Evolutionary conservation across 768 basidiomycete species (phyloP).

Genomic region (Pleurotus tuber-regium): DNA sequence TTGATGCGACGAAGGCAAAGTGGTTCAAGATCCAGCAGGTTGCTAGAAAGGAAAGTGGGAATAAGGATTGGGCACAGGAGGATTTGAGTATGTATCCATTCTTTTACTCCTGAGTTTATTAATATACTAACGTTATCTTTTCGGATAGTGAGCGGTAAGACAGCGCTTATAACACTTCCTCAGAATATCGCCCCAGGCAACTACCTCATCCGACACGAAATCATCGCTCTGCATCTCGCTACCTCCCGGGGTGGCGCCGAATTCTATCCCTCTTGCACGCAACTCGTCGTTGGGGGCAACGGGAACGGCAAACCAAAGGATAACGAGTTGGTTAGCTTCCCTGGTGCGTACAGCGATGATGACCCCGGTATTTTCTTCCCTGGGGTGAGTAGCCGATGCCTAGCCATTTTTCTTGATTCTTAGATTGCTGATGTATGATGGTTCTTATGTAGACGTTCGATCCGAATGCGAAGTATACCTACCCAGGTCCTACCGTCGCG

Average conservation of each 20-base stretch:
- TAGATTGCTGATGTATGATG: neutral
- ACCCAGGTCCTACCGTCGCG: conserved; percentile 53
- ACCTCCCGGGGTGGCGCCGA: conserved; percentile 61
- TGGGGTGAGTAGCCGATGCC: conserved; percentile 27
- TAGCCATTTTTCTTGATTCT: neutral
- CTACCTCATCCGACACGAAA: conserved; percentile 77
- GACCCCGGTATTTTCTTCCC: conserved; percentile 71
- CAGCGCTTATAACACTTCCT: conserved; percentile 44
- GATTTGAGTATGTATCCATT: conserved; percentile 43
- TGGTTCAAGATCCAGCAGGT: conserved; percentile 75
- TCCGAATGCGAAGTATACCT: conserved; percentile 30
- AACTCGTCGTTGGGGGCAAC: conserved; percentile 54
- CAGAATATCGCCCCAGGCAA: conserved; percentile 60
- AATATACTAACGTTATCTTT: neutral
- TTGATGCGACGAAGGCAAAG: conserved; percentile 52
- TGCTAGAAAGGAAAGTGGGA: conserved; percentile 34
- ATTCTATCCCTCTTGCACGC: conserved; percentile 75
- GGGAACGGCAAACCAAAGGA: conserved; percentile 44
- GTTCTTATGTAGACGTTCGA: conserved; percentile 26
- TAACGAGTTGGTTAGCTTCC: conserved; percentile 58
- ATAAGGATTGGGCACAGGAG: conserved; percentile 47
- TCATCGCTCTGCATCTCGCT: conserved; percentile 74
- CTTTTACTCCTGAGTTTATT: neutral
- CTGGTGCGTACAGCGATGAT: conserved; percentile 68
- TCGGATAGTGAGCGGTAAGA: conserved; percentile 34